phyloP scores from a whole-genome alignment of 2,329 filamentous ascomycete genomes.

The Neonectria hederae region DNA sequence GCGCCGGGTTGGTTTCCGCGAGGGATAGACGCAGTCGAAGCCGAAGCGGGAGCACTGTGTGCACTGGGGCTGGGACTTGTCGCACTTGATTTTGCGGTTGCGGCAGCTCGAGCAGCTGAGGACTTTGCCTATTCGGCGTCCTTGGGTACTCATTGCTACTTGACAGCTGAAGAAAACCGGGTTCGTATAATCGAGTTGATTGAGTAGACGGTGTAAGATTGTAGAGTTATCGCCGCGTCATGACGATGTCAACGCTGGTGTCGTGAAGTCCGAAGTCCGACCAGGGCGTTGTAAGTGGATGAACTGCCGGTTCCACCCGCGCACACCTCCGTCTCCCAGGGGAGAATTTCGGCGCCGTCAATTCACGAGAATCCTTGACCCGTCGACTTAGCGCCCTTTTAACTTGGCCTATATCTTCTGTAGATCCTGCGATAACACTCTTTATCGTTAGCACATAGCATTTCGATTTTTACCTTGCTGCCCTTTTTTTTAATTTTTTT shows the following conservation, averaged over 20 bases:
- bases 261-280: conserved; percentile 9
- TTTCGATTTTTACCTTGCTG: too few species aligned
- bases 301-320: not conserved
- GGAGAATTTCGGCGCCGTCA: not conserved
- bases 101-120: conserved; percentile 69
- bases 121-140: conserved; percentile 44
- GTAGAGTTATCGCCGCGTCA: not conserved
- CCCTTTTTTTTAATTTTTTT: too few species aligned
- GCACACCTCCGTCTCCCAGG: not conserved
- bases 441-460: not conserved
- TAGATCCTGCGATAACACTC: not conserved
- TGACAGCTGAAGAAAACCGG: not conserved
- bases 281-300: conserved; percentile 18
- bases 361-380: not conserved
- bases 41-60: conserved; percentile 59
- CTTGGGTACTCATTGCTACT: conserved; percentile 33
- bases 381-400: not conserved
- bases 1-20: conserved; percentile 55
- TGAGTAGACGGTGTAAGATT: not conserved
- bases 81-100: conserved; percentile 69
- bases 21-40: conserved; percentile 58
- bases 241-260: conserved; percentile 3
- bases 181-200: not conserved
- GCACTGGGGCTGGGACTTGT: conserved; percentile 63
- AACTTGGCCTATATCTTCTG: too few species aligned